A percentile compares a stretch with the other conserved stretches of the same genome.
phyloP scores from a whole-genome alignment of 202 grass and related monocot genomes.

The Schoenoplectus triqueter region DNA sequence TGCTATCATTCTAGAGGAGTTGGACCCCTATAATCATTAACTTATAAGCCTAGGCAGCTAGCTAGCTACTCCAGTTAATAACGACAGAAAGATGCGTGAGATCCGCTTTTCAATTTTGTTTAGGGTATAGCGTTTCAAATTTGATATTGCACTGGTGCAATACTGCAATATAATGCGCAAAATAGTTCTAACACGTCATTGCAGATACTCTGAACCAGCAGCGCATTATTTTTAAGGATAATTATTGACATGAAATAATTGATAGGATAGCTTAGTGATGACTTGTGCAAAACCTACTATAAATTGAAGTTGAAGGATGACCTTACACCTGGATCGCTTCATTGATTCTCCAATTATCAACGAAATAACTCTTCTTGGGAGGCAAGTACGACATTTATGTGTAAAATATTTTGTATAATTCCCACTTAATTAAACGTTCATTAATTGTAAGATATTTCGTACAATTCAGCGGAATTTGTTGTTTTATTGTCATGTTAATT shows the following conservation, averaged over 20 bases:
- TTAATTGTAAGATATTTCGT: too few relatives aligned
- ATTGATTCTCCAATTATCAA: not conserved
- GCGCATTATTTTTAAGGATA: not conserved
- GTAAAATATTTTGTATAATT: too few relatives aligned
- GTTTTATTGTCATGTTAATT: too few relatives aligned
- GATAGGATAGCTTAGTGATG: not conserved
- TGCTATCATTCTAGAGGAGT: not conserved
- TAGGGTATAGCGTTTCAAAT: not conserved
- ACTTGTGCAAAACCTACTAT: not conserved
- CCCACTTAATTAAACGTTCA: too few relatives aligned
- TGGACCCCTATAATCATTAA: not conserved
- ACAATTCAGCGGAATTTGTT: too few relatives aligned
- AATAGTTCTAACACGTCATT: not conserved
- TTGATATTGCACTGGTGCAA: conserved; percentile 28
- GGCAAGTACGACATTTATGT: too few relatives aligned
- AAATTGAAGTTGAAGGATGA: not conserved
- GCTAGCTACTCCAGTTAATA: conserved; percentile 5
- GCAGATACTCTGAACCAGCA: not conserved
- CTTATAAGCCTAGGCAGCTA: conserved; percentile 20
- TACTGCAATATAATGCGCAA: too few relatives aligned
- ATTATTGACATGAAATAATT: conserved; percentile 19
- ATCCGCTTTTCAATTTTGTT: not conserved
- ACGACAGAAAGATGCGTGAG: not conserved
- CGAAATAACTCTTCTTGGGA: not conserved
- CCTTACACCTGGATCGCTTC: not conserved